These are phyloP conservation scores for Schrenkiella parvula DNA, from an alignment of 345 rosid genomes.

Conservation along the genomic window DNA sequence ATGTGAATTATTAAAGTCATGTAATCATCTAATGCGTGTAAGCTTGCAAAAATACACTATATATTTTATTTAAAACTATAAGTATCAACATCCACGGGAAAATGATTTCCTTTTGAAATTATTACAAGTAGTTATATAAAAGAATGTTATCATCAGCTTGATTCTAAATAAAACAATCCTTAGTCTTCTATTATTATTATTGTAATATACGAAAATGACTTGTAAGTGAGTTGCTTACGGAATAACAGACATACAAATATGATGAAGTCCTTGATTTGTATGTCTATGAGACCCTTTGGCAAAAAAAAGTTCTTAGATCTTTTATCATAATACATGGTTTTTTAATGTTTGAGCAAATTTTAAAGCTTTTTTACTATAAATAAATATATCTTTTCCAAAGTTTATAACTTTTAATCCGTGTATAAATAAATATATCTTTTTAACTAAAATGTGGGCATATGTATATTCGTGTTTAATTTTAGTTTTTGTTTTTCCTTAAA, in stretches of 20 bases:
- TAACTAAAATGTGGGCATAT: too few relatives aligned
- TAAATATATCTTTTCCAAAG: too few relatives aligned
- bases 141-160: slow-evolving; percentile 13
- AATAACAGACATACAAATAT: background rate
- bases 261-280: too few relatives aligned
- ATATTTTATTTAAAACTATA: slow-evolving; percentile 3
- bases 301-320: too few relatives aligned
- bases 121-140: background rate
- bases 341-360: too few relatives aligned
- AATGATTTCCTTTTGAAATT: slow-evolving; percentile 8
- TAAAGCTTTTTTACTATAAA: too few relatives aligned
- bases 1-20: slow-evolving; percentile 9
- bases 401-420: too few relatives aligned
- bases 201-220: slow-evolving; percentile 15
- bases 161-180: background rate
- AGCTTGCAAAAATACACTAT: slow-evolving; percentile 8
- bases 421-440: too few relatives aligned
- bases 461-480: too few relatives aligned
- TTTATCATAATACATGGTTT: too few relatives aligned
- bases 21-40: slow-evolving; percentile 15
- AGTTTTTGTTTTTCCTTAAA: too few relatives aligned
- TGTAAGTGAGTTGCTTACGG: slow-evolving; percentile 9
- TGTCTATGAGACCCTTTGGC: too few relatives aligned
- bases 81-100: slow-evolving; percentile 27
- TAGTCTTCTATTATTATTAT: slow-evolving; percentile 10